These are phyloP conservation scores for Phytophthora nicotianae DNA, from an alignment of 352 stramenopile species.

Conservation along the genomic window DNA sequence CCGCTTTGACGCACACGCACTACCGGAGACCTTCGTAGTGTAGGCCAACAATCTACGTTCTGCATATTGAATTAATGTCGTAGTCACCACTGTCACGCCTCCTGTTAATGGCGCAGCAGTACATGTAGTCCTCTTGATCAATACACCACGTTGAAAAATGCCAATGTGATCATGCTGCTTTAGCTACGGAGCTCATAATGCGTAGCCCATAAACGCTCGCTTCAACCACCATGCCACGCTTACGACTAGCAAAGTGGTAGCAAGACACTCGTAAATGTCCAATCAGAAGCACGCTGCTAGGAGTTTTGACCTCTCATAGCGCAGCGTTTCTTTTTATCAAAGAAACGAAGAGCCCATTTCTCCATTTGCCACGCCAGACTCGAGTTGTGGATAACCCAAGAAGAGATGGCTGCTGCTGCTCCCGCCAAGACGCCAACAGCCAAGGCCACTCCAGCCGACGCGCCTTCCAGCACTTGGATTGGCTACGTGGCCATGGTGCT, in stretches of 20 bases:
- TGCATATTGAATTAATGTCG: neutral
- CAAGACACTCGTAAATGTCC: neutral
- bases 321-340: too few relatives aligned
- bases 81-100: conserved; percentile 6
- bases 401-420: conserved; percentile 16
- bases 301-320: conserved; percentile 5
- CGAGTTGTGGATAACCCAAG: conserved; percentile 3
- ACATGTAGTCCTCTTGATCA: conserved; percentile 9
- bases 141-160: conserved; percentile 4
- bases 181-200: conserved; percentile 9
- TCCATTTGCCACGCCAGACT: conserved; percentile 14
- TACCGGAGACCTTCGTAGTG: conserved; percentile 39
- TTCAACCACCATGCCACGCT: conserved; percentile 33
- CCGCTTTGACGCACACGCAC: conserved; percentile 17
- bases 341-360: conserved; percentile 22
- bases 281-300: conserved; percentile 14
- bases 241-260: conserved; percentile 31
- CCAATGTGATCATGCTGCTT: conserved; percentile 7
- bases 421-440: conserved; percentile 3
- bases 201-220: neutral
- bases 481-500: conserved; percentile 64
- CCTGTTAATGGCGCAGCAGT: neutral
- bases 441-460: conserved; percentile 31
- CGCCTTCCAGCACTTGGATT: conserved; percentile 27
- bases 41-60: neutral